Base-by-base conservation (phyloP, 2,329 filamentous ascomycete species). In the Arthrobotrys musiformis region DNA sequence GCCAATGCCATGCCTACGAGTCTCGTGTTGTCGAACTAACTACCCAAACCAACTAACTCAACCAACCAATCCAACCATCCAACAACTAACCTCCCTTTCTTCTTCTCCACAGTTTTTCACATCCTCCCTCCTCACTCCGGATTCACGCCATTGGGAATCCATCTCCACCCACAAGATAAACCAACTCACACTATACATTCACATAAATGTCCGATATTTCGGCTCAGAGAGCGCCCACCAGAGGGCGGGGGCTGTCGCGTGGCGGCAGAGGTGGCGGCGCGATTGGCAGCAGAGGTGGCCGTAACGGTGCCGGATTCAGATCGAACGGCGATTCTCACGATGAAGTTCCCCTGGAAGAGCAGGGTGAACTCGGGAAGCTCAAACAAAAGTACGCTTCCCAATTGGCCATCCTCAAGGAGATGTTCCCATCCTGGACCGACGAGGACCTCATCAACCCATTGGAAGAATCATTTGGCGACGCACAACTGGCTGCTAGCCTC, bases 401-500 rank as follows among this genome's bases (percentile, higher is more conserved):
- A 86, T 89, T 97, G 81, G 87, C 87, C 79, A 90, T 91, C 82
- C 90, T 99, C 83, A 93, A 93, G 86, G 94, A 97, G 84, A 90
- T 98, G 86, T 97, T 97, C 86, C 90, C 93, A 76, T 91, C 93
- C 84, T 98, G 94, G 95, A 94, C 93, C 81, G 93, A 97, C 82
- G 93, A 94, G 84, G 94, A 98, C 84, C 89, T 98, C 79, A 90
- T 98, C 79, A 95, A 95, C 84, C 94, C 94, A 79, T 88, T 99
- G 76, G 90, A 97, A 84, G 95, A 99, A 86, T 91, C 91, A 70
- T 89, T 92, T 81, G 92, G 92, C 81, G 92, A 95, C 84, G 87
- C 93, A 82, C 88, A 91, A 81, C 85, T 89, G 81, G 89, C 92
- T 80, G 91, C 92, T 82, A 90, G 91, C 82, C 90, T 90, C 84